phyloP scores from a whole-genome alignment of 2,329 filamentous ascomycete species.

The Graphiopsis chlorocephala region DNA sequence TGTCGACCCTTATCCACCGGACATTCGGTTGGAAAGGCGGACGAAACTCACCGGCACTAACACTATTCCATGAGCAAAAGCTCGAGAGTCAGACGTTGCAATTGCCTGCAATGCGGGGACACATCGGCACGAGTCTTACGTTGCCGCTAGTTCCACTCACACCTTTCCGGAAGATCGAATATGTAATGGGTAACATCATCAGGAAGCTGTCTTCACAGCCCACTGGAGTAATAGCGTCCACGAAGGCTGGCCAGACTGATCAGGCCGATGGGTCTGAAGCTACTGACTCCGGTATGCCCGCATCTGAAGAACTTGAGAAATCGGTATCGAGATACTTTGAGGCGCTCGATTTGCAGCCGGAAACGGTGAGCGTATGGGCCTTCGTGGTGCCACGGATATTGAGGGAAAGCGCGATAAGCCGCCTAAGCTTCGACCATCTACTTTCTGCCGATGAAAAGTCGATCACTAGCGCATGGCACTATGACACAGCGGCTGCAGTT shows the following conservation, averaged over 20 bases:
- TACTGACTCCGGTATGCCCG: slow-evolving; percentile 43
- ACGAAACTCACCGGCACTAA: slow-evolving; percentile 18
- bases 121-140: neutral
- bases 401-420: neutral
- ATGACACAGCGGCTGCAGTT: neutral
- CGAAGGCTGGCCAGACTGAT: neutral
- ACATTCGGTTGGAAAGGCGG: slow-evolving; percentile 19
- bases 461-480: neutral
- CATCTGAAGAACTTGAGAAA: slow-evolving; percentile 69
- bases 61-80: slow-evolving; percentile 17
- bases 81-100: slow-evolving; percentile 25
- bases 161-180: slow-evolving; percentile 61
- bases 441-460: neutral
- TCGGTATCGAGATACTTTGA: slow-evolving; percentile 60
- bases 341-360: slow-evolving; percentile 37
- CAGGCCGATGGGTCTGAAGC: slow-evolving; percentile 18
- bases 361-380: slow-evolving; percentile 69
- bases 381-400: slow-evolving; percentile 54
- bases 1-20: slow-evolving; percentile 52
- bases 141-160: slow-evolving; percentile 51
- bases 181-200: slow-evolving; percentile 76
- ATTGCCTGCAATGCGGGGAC: slow-evolving; percentile 15
- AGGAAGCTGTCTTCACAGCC: slow-evolving; percentile 52
- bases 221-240: neutral
- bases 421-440: neutral